Conservation (phyloP, 345 rosid species). For the Aurinia saxatilis region DNA sequence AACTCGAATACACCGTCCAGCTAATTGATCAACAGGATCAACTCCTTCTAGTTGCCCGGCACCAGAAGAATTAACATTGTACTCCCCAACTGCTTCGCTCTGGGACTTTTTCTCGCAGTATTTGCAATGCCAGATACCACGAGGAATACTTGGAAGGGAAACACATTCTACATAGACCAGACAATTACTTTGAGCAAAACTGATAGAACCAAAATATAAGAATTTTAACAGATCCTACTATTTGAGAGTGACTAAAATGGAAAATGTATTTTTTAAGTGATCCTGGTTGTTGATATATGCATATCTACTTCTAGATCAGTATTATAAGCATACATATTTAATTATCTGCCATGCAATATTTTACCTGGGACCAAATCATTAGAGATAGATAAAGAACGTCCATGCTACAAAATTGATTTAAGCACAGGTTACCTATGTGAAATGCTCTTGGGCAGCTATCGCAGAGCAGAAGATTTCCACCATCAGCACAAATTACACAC, state of each 20-base stretch:
- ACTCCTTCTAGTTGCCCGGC: slow-evolving; percentile 80
- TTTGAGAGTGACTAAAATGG: slow-evolving; percentile 4
- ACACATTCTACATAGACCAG: slow-evolving; percentile 64
- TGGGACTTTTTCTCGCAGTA: slow-evolving; percentile 64
- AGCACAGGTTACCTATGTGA: slow-evolving; percentile 57
- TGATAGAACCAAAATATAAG: neutral
- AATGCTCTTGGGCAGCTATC: slow-evolving; percentile 98
- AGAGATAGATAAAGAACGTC: slow-evolving; percentile 10
- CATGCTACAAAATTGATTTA: slow-evolving; percentile 2
- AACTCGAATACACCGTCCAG: slow-evolving; percentile 84
- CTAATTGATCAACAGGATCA: slow-evolving; percentile 72
- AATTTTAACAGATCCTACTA: slow-evolving; percentile 4
- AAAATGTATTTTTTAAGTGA: neutral
- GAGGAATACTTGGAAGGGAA: slow-evolving; percentile 59
- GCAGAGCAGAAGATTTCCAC: slow-evolving; percentile 88
- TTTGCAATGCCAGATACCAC: slow-evolving; percentile 86
- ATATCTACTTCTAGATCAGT: neutral
- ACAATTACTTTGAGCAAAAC: neutral
- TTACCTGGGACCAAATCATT: slow-evolving; percentile 2
- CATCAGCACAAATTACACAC: slow-evolving; percentile 93
- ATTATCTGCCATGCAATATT: neutral
- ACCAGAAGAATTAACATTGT: slow-evolving; percentile 65
- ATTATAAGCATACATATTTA: slow-evolving; percentile 1
- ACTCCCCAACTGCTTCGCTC: slow-evolving; percentile 53
- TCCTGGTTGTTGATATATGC: slow-evolving; percentile 5